Base-by-base conservation (phyloP, 169 alveolate species). In the Plasmodium relictum region DNA sequence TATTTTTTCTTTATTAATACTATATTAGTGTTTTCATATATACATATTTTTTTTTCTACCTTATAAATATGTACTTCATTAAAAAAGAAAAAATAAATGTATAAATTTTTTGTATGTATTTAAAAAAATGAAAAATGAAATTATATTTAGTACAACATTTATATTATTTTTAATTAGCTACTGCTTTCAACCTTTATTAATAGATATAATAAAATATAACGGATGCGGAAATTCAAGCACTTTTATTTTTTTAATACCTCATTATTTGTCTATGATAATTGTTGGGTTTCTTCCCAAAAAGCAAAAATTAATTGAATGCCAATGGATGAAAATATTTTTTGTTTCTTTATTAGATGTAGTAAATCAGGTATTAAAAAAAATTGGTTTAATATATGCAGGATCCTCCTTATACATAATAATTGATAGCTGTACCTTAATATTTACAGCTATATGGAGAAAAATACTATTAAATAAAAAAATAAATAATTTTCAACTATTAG, bases 371-470 rank as follows among this genome's bases (percentile, higher is more conserved):
- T 68, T 92, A 6, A 92, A 92, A 88, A 92, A 92, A 92, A 91
- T 88, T 37, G 95, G 95, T 7, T 22, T 92, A 45, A 45, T 92
- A n/a, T 88, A 76, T 56, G 89, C 95, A 6, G 95, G 95, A 2
- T 89, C 95, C 3, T 94, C 94, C 10, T 83, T 92, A 65, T 92
- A 92, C 61, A 87, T 88, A 18, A 88, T 92, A 20, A 80, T 92
- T 16, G 95, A 92, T 24, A 92, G 95, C 39, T 88, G 92, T 48
- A 89, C 95, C 10, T 50, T 92, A 18, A 91, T 92, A 6, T 92
- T 92, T 88, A 92, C 95, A 65, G 95, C 95, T 2, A 73, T 92
- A 24, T 92, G 95, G 95, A 89, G 93, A 6, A 24, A 48, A 48
- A 10, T 88, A 3, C 62, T 92, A 10, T 92, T 92, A 62, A 90